Percentiles rank a stretch among this genome's conserved stretches.
These are phyloP conservation scores for Puccinellia tenuiflora DNA, from an alignment of 176 grass and related monocot genomes.

Conservation along the genomic window DNA sequence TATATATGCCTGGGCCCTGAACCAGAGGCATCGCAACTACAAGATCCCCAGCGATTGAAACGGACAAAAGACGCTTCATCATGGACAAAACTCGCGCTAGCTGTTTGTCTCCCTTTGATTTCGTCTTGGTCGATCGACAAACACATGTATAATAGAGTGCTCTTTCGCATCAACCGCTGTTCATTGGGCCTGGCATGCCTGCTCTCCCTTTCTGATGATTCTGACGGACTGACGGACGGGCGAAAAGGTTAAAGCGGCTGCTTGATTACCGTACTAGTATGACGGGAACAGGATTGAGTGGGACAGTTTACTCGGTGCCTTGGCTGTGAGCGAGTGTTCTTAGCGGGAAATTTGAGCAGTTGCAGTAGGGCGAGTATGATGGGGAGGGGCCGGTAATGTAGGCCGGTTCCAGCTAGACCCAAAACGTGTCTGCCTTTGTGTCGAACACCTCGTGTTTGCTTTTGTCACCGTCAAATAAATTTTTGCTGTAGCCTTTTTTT, in stretches of 20 bases:
- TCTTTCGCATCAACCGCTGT: background rate
- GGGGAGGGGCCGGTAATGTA: background rate
- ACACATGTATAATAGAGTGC: background rate
- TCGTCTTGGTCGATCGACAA: too few species aligned
- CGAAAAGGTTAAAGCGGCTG: background rate
- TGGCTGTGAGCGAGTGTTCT: background rate
- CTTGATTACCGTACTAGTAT: background rate
- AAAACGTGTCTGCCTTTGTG: background rate
- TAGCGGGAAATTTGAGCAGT: background rate
- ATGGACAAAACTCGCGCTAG: background rate
- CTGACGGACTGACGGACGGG: background rate
- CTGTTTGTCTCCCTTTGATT: background rate
- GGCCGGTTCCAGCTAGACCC: constrained; percentile 18
- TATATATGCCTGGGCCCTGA: too few species aligned
- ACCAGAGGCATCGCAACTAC: too few species aligned
- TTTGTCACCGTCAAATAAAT: too few species aligned
- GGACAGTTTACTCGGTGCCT: too few species aligned
- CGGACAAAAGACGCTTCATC: too few species aligned
- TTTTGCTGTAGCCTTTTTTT: too few species aligned
- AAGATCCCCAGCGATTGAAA: too few species aligned
- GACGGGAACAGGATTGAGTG: background rate
- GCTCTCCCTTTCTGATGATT: background rate
- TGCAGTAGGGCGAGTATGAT: too few species aligned
- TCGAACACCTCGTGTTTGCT: too few species aligned
- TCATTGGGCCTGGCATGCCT: background rate